Conservation (phyloP, 169 alveolate species). For the Cryptosporidium tyzzeri region DNA sequence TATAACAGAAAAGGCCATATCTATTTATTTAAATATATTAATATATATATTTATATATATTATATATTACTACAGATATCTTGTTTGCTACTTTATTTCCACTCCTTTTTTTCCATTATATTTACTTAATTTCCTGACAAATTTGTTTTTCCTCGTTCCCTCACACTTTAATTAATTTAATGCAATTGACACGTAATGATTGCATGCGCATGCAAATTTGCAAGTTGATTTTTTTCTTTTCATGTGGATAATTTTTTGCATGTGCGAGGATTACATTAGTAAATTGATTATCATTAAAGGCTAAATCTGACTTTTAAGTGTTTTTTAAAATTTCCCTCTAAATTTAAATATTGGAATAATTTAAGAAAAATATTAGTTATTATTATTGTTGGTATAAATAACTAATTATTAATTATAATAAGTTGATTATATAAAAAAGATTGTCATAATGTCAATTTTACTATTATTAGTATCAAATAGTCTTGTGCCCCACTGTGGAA, state of each 20-base stretch:
- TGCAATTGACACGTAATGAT: slow-evolving; percentile 30
- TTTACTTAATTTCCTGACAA: not conserved
- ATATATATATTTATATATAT: not conserved
- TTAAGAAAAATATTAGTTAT: not conserved
- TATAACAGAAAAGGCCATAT: not conserved
- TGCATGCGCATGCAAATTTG: slow-evolving; percentile 15
- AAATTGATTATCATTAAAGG: not conserved
- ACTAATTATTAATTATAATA: too few relatives aligned
- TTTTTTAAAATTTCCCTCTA: too few relatives aligned
- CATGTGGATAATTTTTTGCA: slow-evolving; percentile 4
- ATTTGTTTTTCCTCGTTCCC: not conserved
- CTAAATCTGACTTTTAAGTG: too few relatives aligned
- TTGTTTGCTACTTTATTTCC: not conserved
- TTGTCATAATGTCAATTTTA: slow-evolving; percentile 8
- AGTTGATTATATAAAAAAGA: too few relatives aligned
- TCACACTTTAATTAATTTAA: not conserved
- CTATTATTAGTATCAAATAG: not conserved
- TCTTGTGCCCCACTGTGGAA: slow-evolving; percentile 6
- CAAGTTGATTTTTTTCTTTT: not conserved
- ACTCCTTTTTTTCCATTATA: not conserved
- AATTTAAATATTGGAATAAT: not conserved
- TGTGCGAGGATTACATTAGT: slow-evolving; percentile 23
- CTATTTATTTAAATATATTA: too few relatives aligned
- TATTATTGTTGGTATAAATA: too few relatives aligned
- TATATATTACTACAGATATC: not conserved